Base-by-base conservation (phyloP, 192 early-diverging fungal genomes). In the Mortierella hygrophila region DNA sequence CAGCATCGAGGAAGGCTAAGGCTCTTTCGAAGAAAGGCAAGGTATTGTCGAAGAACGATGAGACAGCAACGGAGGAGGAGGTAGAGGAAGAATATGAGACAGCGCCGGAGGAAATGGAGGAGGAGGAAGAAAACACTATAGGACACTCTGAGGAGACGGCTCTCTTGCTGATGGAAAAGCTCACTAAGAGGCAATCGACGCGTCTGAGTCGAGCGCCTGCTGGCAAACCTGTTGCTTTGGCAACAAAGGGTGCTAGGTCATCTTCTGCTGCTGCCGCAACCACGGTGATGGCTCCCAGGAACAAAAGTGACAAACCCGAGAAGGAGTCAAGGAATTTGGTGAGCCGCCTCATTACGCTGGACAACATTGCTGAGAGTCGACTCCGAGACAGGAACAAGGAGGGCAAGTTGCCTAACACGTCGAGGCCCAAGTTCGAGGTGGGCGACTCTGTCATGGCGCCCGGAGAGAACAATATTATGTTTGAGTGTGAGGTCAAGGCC, bases 391-490 rank as follows among this genome's bases (percentile, higher is more conserved):
- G 75, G 10, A 35, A 38, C 42, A 55, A 29, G 40, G 23, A 29
- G 32, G 32, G 23, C 3, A 79, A 79, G 41, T 21, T 6, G 8
- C 46, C 70, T 0, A 79, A 72, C 57, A 79, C 54, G 7, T 26
- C 21, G 23, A 42, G 38, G 6, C 70, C 78, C 10, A 79, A 79
- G 26, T 79, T 79, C 52, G 63, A 60, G 41, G 55, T 72, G 23
- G 78, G 78, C 46, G 78, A 79, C 15, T 40, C 29, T 40, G 78
- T 74, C 42, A 9, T 35, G 9, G 78, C 78, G 6, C 72, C 78
- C 20, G 78, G 72, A 9, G 78, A 80, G 46, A 6, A 49, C 29
- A 60, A 68, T 7, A 1, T 40, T 4, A 18, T 52, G 57, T 73
- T 60, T 68, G 72, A 80, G n/a, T 72, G 60, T 1, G 20, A 37